phyloP scores from a whole-genome alignment of 116 monocot species.

The Cymodocea nodosa region DNA sequence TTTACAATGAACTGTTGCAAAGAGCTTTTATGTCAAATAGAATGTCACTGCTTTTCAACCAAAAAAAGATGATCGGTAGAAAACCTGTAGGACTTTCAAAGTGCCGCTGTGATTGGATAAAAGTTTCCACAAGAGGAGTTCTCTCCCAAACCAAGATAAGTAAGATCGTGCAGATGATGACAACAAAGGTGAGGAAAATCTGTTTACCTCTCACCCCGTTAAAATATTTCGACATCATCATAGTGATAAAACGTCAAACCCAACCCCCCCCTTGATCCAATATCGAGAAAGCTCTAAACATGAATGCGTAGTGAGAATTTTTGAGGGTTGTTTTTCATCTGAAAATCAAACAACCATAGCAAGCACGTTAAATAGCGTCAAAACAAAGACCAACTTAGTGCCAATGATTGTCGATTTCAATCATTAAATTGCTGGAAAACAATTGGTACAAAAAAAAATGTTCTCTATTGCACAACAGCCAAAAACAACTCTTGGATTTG shows the following conservation, averaged over 20 bases:
- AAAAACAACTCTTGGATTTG: no score
- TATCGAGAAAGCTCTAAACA: background rate
- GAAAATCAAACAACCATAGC: background rate
- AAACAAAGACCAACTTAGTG: background rate
- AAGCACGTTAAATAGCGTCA: background rate
- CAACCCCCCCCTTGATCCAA: background rate
- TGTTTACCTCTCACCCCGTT: slow-evolving; percentile 21
- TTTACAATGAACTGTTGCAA: background rate
- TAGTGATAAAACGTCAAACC: background rate
- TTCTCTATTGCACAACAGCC: no score
- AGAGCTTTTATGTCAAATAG: background rate
- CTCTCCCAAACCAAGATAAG: slow-evolving; percentile 40
- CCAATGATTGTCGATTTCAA: no score
- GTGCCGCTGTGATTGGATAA: slow-evolving; percentile 11
- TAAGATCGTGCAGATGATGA: slow-evolving; percentile 25
- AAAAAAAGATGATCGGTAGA: background rate
- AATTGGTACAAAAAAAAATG: no score
- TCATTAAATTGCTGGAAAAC: no score
- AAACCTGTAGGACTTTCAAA: slow-evolving; percentile 23
- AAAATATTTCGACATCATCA: slow-evolving; percentile 5
- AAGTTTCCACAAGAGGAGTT: slow-evolving; percentile 17
- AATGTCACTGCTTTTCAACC: background rate
- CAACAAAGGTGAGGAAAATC: slow-evolving; percentile 20
- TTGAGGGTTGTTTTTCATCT: background rate
- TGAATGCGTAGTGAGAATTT: background rate